Evolutionary conservation across 2,329 filamentous ascomycete genomes (phyloP).

Genomic region (Fusarium sp.): DNA sequence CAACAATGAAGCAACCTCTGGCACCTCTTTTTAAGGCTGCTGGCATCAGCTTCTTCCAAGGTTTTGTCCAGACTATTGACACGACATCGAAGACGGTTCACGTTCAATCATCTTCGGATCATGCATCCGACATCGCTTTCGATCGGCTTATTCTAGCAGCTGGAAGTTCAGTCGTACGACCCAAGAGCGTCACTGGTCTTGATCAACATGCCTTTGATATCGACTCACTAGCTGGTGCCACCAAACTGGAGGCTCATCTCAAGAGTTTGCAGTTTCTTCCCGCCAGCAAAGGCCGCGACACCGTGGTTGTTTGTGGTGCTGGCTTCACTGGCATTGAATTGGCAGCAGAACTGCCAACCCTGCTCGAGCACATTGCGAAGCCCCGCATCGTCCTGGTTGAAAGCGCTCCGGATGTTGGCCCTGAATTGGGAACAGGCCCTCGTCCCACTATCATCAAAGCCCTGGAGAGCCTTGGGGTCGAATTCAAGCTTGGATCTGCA

Average conservation of each 20-base stretch:
- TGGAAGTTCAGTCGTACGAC: constrained; percentile 50
- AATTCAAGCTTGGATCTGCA: constrained; percentile 47
- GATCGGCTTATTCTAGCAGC: constrained; percentile 53
- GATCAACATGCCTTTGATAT: constrained; percentile 51
- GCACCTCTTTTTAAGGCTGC: constrained; percentile 41
- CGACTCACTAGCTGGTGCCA: constrained; percentile 47
- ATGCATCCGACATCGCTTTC: constrained; percentile 32
- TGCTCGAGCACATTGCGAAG: constrained; percentile 29
- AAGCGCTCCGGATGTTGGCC: constrained; percentile 45
- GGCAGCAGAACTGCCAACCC: constrained; percentile 47
- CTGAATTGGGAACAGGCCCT: constrained; percentile 49
- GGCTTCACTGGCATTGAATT: constrained; percentile 54
- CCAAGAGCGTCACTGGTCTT: constrained; percentile 44
- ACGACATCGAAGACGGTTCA: constrained; percentile 29
- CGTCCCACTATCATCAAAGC: constrained; percentile 51
- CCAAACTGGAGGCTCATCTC: constrained; percentile 49
- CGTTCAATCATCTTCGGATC: constrained; percentile 11
- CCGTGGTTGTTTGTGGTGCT: constrained; percentile 51
- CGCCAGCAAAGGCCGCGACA: constrained; percentile 46
- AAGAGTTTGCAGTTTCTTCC: constrained; percentile 28
- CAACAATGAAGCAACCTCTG: constrained; percentile 38
- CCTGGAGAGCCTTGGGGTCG: constrained; percentile 45
- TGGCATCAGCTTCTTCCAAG: constrained; percentile 45
- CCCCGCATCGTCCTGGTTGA: constrained; percentile 48
- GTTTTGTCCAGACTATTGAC: constrained; percentile 37